A percentile compares a stretch with the other conserved stretches of the same genome.
Evolutionary conservation across 306 rosid species (phyloP).

Genomic region (Biancaea sappan): DNA sequence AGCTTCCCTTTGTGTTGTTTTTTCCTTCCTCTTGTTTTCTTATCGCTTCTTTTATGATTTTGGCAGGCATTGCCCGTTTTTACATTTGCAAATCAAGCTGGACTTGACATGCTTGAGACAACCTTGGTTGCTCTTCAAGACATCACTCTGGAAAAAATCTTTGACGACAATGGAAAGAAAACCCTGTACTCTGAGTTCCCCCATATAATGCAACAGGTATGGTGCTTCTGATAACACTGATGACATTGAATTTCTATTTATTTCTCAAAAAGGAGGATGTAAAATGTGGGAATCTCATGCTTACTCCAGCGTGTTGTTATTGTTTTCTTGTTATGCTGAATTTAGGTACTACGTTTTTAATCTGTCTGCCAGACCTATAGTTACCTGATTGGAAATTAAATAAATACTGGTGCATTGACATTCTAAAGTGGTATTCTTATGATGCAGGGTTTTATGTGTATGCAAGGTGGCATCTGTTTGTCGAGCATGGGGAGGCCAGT

Average conservation of each 20-base stretch:
- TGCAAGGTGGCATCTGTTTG: conserved; percentile 92
- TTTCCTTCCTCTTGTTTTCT: neutral
- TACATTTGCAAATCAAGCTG: conserved; percentile 94
- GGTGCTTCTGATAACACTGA: neutral
- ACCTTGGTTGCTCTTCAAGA: conserved; percentile 95
- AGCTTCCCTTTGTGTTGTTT: neutral
- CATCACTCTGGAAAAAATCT: conserved; percentile 84
- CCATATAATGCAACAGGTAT: conserved; percentile 98
- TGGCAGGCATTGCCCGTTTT: conserved; percentile 84
- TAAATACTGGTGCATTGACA: neutral
- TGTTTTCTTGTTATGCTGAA: neutral
- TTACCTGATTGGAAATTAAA: neutral
- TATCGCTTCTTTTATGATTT: conserved; percentile 23
- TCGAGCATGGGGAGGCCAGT: conserved; percentile 99
- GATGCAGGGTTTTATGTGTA: conserved; percentile 83
- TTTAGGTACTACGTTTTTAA: neutral
- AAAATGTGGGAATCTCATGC: neutral
- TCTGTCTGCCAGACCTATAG: neutral
- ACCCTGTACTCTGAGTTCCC: conserved; percentile 87
- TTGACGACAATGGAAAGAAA: conserved; percentile 94
- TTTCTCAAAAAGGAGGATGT: neutral
- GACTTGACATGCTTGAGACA: conserved; percentile 98
- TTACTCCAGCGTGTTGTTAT: neutral
- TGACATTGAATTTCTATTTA: neutral
- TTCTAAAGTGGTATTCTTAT: neutral